Conservation (phyloP, 2,329 filamentous ascomycete species). For the Exophiala sideris region DNA sequence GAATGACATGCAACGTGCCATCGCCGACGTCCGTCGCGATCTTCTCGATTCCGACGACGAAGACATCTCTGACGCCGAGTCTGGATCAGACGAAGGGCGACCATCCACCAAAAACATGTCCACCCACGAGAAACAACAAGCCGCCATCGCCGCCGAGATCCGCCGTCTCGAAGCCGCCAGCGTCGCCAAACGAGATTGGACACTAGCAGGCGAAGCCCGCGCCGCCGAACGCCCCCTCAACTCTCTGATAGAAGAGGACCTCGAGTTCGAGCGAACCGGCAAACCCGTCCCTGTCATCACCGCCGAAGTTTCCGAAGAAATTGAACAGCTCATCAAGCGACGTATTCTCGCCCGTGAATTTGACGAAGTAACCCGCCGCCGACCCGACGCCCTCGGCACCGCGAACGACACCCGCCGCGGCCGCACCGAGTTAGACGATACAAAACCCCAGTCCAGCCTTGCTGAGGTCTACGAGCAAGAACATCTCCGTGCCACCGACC, state of each 20-base stretch:
- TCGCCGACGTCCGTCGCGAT: slow-evolving; percentile 82
- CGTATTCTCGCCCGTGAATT: slow-evolving; percentile 88
- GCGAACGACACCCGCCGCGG: slow-evolving; percentile 64
- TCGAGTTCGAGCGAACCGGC: slow-evolving; percentile 92
- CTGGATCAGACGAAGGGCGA: slow-evolving; percentile 17
- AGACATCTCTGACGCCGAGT: slow-evolving; percentile 62
- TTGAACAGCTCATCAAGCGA: slow-evolving; percentile 90
- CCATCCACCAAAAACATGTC: slow-evolving; percentile 47
- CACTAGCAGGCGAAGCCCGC: slow-evolving; percentile 79
- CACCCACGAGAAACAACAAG: slow-evolving; percentile 80
- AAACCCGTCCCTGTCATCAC: slow-evolving; percentile 95
- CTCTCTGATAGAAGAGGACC: slow-evolving; percentile 87
- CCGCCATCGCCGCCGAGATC: slow-evolving; percentile 84
- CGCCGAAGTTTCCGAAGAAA: slow-evolving; percentile 81
- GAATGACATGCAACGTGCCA: slow-evolving; percentile 73
- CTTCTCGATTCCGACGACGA: slow-evolving; percentile 75
- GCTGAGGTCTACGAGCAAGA: slow-evolving; percentile 95
- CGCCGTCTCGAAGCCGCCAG: slow-evolving; percentile 84
- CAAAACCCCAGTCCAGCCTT: slow-evolving; percentile 79
- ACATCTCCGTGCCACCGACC: slow-evolving; percentile 73
- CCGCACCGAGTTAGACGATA: slow-evolving; percentile 77
- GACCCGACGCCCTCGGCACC: slow-evolving; percentile 68
- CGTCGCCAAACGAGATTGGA: slow-evolving; percentile 88
- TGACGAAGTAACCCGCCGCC: slow-evolving; percentile 80
- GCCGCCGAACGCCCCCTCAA: slow-evolving; percentile 81